These are phyloP conservation scores for Sarocladium kiliense DNA, from an alignment of 2,329 filamentous ascomycete genomes.

Conservation along the genomic window DNA sequence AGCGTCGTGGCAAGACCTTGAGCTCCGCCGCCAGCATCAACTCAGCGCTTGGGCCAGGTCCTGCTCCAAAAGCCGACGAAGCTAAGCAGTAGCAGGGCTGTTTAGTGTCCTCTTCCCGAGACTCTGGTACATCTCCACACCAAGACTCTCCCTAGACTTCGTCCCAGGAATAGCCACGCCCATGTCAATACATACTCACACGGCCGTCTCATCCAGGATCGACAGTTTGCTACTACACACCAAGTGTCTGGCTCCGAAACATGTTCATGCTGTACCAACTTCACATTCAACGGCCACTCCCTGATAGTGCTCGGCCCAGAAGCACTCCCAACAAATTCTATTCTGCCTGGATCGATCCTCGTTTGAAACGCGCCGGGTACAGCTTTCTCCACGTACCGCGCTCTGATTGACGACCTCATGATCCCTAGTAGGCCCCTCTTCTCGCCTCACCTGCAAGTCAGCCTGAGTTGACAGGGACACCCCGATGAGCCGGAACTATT, in stretches of 20 bases:
- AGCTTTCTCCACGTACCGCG: neutral
- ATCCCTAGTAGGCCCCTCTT: neutral
- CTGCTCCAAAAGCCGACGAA: neutral
- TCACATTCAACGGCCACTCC: too few species aligned
- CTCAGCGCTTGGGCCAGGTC: neutral
- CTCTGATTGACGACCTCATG: neutral
- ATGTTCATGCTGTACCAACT: conserved; percentile 1
- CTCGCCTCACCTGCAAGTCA: conserved; percentile 8
- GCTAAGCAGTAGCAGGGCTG: neutral
- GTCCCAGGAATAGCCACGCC: neutral
- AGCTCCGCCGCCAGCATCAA: neutral
- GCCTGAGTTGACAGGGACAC: conserved; percentile 2
- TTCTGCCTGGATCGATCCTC: too few species aligned
- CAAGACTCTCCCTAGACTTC: neutral
- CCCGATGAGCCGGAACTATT: neutral
- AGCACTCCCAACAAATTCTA: too few species aligned
- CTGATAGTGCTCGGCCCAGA: too few species aligned
- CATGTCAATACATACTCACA: neutral
- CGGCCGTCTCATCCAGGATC: neutral
- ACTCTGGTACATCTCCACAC: neutral
- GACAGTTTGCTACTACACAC: neutral
- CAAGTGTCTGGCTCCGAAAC: neutral
- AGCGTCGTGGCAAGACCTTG: conserved; percentile 3
- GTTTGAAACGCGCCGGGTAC: too few species aligned
- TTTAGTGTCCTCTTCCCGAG: neutral